Percentiles rank a stretch among this genome's conserved stretches.
Conservation (phyloP, 345 rosid genomes). For the Boechera divaricarpa region DNA sequence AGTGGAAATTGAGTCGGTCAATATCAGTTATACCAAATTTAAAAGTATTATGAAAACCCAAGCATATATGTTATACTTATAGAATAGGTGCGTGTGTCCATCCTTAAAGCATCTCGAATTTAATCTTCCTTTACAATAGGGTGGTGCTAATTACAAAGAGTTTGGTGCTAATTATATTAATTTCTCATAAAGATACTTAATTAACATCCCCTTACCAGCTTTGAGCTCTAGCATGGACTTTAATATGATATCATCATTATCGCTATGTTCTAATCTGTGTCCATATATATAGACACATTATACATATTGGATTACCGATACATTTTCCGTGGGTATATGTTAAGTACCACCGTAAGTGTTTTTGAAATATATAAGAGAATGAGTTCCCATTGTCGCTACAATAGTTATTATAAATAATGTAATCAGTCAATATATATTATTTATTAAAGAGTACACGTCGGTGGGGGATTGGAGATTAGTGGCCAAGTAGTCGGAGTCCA, state of each 20-base stretch:
- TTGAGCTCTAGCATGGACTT: neutral
- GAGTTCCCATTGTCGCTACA: neutral
- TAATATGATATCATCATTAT: neutral
- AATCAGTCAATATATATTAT: neutral
- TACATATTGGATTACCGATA: neutral
- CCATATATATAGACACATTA: neutral
- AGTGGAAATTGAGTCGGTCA: neutral
- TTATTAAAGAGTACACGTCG: too few relatives aligned
- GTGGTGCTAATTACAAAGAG: neutral
- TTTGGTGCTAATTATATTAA: neutral
- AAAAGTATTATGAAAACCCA: neutral
- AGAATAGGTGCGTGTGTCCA: neutral
- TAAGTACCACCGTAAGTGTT: neutral
- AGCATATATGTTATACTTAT: neutral
- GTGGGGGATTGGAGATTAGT: neutral
- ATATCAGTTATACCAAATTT: neutral
- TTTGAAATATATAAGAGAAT: neutral
- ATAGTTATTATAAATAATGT: neutral
- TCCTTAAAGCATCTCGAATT: constrained; percentile 3
- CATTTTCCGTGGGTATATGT: neutral
- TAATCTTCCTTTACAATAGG: neutral
- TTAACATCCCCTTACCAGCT: neutral
- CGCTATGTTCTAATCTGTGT: neutral
- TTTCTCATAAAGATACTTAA: neutral
- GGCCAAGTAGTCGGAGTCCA: constrained; percentile 28